phyloP scores from a whole-genome alignment of 1,284 basidiomycete genomes.

The Trichosporon sp. region DNA sequence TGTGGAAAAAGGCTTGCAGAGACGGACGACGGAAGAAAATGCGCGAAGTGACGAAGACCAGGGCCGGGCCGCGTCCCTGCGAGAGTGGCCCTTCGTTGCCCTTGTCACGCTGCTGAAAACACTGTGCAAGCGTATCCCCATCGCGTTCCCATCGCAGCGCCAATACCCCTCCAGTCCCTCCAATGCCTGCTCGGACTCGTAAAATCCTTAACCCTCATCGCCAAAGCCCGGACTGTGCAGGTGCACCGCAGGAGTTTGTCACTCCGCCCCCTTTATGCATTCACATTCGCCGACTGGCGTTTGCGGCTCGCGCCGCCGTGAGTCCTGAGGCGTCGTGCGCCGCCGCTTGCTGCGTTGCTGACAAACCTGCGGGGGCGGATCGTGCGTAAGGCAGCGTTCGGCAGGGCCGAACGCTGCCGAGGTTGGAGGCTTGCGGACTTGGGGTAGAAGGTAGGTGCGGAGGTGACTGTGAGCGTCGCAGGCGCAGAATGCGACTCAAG shows the following conservation, averaged over 20 bases:
- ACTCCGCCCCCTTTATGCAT: not conserved
- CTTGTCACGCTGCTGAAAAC: slow-evolving; percentile 6
- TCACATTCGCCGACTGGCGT: not conserved
- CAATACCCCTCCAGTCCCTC: not conserved
- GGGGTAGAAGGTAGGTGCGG: no score
- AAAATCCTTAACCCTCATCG: not conserved
- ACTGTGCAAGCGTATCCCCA: slow-evolving; percentile 10
- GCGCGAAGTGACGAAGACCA: not conserved
- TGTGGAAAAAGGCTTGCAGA: not conserved
- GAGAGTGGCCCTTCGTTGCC: not conserved
- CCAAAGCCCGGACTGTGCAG: not conserved
- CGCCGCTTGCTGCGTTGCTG: not conserved
- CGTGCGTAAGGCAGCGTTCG: not conserved
- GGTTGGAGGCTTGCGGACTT: no score
- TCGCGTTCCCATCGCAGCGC: not conserved
- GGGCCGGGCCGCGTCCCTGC: not conserved
- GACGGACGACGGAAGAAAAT: not conserved
- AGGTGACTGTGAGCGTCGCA: no score
- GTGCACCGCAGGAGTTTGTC: not conserved
- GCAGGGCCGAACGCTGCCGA: no score
- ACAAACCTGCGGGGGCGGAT: not conserved
- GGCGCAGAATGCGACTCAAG: no score
- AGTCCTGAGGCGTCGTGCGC: no score
- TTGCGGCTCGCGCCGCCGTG: no score
- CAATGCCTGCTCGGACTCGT: not conserved